Evolutionary conservation across 2,329 filamentous ascomycete species (phyloP), one percentile per base, ranked within the genome.

Genomic region (Trichoderma lentiforme): DNA sequence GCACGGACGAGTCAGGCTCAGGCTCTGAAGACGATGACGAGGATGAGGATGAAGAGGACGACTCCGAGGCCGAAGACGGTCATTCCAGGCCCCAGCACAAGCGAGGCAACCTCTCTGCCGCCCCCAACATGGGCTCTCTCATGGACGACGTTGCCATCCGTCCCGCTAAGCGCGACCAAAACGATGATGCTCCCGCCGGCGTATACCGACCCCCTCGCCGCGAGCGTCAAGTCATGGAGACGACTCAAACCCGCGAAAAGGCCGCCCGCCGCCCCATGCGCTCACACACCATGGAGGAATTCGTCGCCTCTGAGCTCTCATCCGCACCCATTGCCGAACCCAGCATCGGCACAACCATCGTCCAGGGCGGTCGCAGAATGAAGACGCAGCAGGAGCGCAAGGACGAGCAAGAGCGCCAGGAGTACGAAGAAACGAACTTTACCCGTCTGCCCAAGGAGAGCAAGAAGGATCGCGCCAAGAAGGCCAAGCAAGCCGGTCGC

Each of bases 341-440:
- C 70, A 97, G 92, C 76, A 97, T 99, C 77, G 97, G 96, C 73
- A 96, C 93, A 71, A 97, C 93, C 21, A 97, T 98, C 76, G 86
- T 91, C 5, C 86, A 90, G 63, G 91, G 92, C 64, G 96, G 96
- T 39, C 89, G 95, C 74, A 90, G 90, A 80, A 89, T 90, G 78
- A 96, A 95, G 86, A 93, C 92, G 6, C 88, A 90, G 15, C 86
- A 89, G 39, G 92, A 98, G 79, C 89, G 93, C 71, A 90, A 90
- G 74, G 89, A 90, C 53, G 95, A 98, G 80, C 88, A 88, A 1
- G 95, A 97, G 83, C 87, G 93, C 70, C 88, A 88, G 72, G 89
- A 92, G 62, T 99, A 98, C 83, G 96, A 99, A 84, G 96, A 99
- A 83, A 88, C 86, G 76, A 97, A 99, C 83, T 95, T 98, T 78